Conservation (phyloP, 129 eudicot species). For the Cynara cardunculus region DNA sequence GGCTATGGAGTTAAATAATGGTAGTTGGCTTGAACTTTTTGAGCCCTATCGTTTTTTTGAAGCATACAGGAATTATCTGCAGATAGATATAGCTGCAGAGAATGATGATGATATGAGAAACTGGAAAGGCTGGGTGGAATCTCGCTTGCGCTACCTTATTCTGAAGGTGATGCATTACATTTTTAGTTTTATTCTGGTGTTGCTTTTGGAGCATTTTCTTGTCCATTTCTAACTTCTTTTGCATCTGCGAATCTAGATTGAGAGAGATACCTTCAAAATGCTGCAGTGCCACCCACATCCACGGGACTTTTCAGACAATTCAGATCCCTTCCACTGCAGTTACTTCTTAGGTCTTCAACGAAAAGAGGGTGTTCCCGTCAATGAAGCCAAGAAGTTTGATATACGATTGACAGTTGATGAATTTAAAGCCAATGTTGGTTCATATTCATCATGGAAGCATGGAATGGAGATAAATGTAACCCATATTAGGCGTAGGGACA, state of each 20-base stretch:
- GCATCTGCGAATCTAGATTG: slow-evolving; percentile 44
- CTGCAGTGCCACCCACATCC: slow-evolving; percentile 98
- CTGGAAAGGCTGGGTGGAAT: slow-evolving; percentile 98
- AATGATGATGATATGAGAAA: slow-evolving; percentile 73
- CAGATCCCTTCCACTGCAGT: slow-evolving; percentile 59
- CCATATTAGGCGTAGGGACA: slow-evolving; percentile 58
- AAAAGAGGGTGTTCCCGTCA: slow-evolving; percentile 58
- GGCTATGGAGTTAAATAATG: slow-evolving; percentile 81
- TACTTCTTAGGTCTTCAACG: slow-evolving; percentile 89
- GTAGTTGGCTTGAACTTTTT: slow-evolving; percentile 68
- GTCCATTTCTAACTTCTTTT: neutral
- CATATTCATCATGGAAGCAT: slow-evolving; percentile 62
- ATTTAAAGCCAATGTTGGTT: slow-evolving; percentile 63
- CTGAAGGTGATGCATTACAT: slow-evolving; percentile 52
- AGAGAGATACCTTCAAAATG: slow-evolving; percentile 72
- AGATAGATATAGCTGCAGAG: slow-evolving; percentile 77
- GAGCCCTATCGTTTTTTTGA: slow-evolving; percentile 84
- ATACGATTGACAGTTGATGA: slow-evolving; percentile 88
- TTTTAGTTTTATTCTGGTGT: neutral
- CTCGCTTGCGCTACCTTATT: slow-evolving; percentile 78
- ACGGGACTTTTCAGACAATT: slow-evolving; percentile 66
- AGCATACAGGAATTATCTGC: slow-evolving; percentile 85
- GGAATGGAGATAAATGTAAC: slow-evolving; percentile 75
- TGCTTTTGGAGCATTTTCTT: neutral
- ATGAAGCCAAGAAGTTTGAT: slow-evolving; percentile 74